Conservation (phyloP, 495 filamentous ascomycete genomes). For the Pyrenula massariospora region DNA sequence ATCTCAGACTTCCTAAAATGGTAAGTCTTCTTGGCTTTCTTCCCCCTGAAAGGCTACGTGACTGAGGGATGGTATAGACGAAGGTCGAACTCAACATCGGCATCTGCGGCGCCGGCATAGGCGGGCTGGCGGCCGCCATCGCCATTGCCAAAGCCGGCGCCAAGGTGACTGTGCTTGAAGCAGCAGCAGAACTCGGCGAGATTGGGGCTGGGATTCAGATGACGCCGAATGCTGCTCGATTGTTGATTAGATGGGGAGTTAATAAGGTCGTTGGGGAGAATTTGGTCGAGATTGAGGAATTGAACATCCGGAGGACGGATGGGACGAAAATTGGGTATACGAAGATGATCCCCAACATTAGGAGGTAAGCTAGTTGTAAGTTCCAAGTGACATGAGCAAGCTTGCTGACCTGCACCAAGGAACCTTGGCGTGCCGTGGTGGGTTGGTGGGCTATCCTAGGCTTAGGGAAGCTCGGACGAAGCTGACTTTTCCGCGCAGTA, state of each 20-base stretch:
- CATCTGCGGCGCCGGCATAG: conserved; percentile 53
- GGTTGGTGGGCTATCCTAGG: conserved; percentile 4
- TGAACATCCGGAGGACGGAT: conserved; percentile 27
- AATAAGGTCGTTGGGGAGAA: conserved; percentile 22
- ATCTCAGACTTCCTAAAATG: neutral
- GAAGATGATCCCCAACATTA: conserved; percentile 6
- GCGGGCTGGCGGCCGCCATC: conserved; percentile 55
- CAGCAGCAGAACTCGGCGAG: conserved; percentile 45
- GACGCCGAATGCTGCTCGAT: conserved; percentile 42
- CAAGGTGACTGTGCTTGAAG: conserved; percentile 48
- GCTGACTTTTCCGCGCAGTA: conserved; percentile 3
- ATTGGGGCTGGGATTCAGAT: conserved; percentile 42
- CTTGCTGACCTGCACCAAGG: conserved; percentile 3
- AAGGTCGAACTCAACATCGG: conserved; percentile 15
- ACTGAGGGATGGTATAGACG: neutral
- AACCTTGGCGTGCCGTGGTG: conserved; percentile 17
- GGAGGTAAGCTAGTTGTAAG: neutral
- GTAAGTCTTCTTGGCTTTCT: neutral
- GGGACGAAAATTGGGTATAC: conserved; percentile 24
- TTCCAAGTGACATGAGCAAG: neutral
- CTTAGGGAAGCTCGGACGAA: neutral
- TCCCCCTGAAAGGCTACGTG: neutral
- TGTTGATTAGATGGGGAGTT: conserved; percentile 28
- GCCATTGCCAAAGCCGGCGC: conserved; percentile 47
- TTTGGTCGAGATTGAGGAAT: conserved; percentile 22